Evolutionary conservation across 2,329 filamentous ascomycete species (phyloP), one percentile per base, ranked within the genome.

Genomic region (Diaporthe helianthi): DNA sequence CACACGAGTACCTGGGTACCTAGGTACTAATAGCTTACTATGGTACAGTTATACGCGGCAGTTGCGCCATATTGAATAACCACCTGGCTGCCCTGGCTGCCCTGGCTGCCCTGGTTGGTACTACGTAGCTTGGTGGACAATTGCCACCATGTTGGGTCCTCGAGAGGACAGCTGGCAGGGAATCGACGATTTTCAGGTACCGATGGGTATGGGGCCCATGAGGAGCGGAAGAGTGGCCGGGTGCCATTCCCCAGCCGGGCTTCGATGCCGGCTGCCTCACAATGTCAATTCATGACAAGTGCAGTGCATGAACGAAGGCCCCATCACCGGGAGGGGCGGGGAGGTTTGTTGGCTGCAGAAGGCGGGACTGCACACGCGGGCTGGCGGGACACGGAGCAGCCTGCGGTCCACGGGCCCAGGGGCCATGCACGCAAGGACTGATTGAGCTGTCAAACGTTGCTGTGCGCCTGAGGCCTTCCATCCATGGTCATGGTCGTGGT

Each of bases 301-400:
- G 58, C 44, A 63, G 58, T 63, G 58, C 58, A 63, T 63, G 58
- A 63, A 63, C 58, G n/a, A 63, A 36, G 58, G 58, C 58, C 38
- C 58, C 58, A 63, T 63, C 58, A n/a, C 44, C 44, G 44, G 36
- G n/a, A n/a, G n/a, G n/a, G n/a, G n/a, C n/a, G 44, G 29, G 41
- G 58, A 26, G 58, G n/a, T 36, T 26, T 44, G 58, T 22, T 63
- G 46, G 65, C 36, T 65, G 60, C 65, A 69, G 38, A 36, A 49
- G 26, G 46, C 33, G 63, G 52, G 55, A 53, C 65, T 22, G 44
- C 26, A 51, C 22, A 41, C 22, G 61, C 36, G 5, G 44, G 52
- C 31, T 31, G 36, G 8, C 52, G 44, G 52, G 15, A 38, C 38
- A 61, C 44, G 41, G 41, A 12, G 24, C 53, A 38, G 36, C 36